A percentile compares a stretch with the other conserved stretches of the same genome.
Evolutionary conservation across 768 basidiomycete genomes (phyloP).

Genomic region (Dictyophora rubrovolvata): DNA sequence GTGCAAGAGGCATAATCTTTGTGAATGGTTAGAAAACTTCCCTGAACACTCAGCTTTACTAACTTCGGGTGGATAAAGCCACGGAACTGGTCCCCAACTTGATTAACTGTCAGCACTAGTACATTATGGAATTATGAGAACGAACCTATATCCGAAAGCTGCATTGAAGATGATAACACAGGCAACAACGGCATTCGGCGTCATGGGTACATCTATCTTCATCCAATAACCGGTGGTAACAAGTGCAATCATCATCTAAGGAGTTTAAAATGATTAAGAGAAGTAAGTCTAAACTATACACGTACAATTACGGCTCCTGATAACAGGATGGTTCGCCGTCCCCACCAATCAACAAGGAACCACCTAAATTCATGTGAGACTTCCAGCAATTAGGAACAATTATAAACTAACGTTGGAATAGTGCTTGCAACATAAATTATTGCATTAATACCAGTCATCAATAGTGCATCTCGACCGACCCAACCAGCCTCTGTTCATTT

Average conservation of each 20-base stretch:
- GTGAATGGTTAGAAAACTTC: constrained; percentile 7
- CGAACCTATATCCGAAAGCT: constrained; percentile 77
- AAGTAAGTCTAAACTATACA: constrained; percentile 1
- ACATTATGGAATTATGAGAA: background rate
- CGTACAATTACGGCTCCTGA: constrained; percentile 73
- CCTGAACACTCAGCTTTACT: constrained; percentile 6
- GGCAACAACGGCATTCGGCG: constrained; percentile 77
- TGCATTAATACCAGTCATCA: constrained; percentile 94
- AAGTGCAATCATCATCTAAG: constrained; percentile 73
- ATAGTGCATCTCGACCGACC: constrained; percentile 84
- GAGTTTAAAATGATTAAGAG: background rate
- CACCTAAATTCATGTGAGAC: constrained; percentile 41
- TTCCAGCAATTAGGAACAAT: background rate
- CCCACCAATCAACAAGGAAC: constrained; percentile 90
- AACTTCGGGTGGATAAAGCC: constrained; percentile 83
- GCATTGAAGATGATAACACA: constrained; percentile 92
- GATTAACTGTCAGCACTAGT: background rate
- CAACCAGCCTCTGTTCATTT: constrained; percentile 72
- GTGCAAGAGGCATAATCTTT: constrained; percentile 80
- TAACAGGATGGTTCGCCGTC: constrained; percentile 76
- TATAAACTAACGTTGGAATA: constrained; percentile 58
- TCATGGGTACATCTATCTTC: constrained; percentile 77
- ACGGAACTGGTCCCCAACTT: constrained; percentile 83
- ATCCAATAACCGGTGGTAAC: constrained; percentile 87
- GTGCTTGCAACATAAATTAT: constrained; percentile 73